A percentile compares a stretch with the other conserved stretches of the same genome.
Conservation (phyloP, 805 yeast species). For the Candida ovalis region DNA sequence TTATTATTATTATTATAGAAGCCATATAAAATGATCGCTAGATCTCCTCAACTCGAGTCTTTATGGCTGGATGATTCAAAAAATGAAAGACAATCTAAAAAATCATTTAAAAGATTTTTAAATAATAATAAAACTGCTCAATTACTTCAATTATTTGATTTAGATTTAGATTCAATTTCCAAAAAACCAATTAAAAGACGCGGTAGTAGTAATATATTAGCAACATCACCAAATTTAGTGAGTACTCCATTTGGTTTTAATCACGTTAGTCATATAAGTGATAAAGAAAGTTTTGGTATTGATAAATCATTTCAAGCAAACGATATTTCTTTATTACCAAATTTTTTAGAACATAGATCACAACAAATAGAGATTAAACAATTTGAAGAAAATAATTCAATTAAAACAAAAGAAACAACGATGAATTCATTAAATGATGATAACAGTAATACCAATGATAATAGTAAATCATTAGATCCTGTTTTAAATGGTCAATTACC, state of each 20-base stretch:
- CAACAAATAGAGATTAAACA: slow-evolving; percentile 1
- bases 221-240: slow-evolving; percentile 17
- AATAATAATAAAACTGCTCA: slow-evolving; percentile 11
- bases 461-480: slow-evolving; percentile 11
- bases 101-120: slow-evolving; percentile 9
- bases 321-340: slow-evolving; percentile 12
- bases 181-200: slow-evolving; percentile 1
- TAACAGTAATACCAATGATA: slow-evolving; percentile 1
- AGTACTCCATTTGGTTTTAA: slow-evolving; percentile 32
- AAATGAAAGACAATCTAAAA: slow-evolving; percentile 5
- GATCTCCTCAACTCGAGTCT: slow-evolving; percentile 21
- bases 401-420: neutral
- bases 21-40: slow-evolving; percentile 3
- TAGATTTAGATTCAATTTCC: slow-evolving; percentile 8
- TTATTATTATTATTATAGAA: too few species aligned
- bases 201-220: neutral
- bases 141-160: slow-evolving; percentile 18
- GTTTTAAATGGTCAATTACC: slow-evolving; percentile 6
- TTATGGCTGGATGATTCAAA: slow-evolving; percentile 24
- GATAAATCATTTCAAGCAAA: slow-evolving; percentile 23
- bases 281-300: slow-evolving; percentile 27
- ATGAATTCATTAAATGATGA: neutral
- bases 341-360: slow-evolving; percentile 2
- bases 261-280: slow-evolving; percentile 33
- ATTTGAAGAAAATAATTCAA: neutral